These are phyloP conservation scores for Ophiostoma piceae DNA, from an alignment of 2,329 filamentous ascomycete genomes.

Conservation along the genomic window DNA sequence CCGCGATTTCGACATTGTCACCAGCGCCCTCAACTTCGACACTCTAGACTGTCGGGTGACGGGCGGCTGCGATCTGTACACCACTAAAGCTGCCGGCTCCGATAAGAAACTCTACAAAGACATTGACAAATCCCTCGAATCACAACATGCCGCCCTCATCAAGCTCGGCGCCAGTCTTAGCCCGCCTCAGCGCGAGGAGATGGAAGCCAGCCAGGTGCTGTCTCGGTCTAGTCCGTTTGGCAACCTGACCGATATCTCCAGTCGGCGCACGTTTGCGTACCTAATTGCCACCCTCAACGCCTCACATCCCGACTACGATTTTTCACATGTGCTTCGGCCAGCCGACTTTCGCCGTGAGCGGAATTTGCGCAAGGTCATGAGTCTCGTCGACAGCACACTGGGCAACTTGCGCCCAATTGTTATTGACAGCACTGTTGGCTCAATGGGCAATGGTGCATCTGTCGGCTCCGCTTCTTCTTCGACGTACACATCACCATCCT, in stretches of 20 bases:
- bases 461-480: conserved; percentile 18
- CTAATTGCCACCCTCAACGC: conserved; percentile 95
- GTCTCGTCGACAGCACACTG: conserved; percentile 78
- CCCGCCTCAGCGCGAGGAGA: conserved; percentile 68
- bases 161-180: conserved; percentile 83
- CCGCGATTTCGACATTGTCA: conserved; percentile 84
- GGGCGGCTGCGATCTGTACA: conserved; percentile 93
- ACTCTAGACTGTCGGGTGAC: conserved; percentile 88
- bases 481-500: conserved; percentile 53
- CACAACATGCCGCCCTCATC: conserved; percentile 82
- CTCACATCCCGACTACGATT: conserved; percentile 94
- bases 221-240: conserved; percentile 89
- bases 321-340: conserved; percentile 84
- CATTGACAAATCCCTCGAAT: conserved; percentile 86
- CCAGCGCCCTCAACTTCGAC: conserved; percentile 90
- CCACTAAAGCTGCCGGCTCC: conserved; percentile 87
- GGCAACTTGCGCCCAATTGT: conserved; percentile 71
- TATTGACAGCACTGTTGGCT: conserved; percentile 39
- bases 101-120: conserved; percentile 97
- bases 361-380: conserved; percentile 74
- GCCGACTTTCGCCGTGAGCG: conserved; percentile 84
- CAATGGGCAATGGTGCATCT: conserved; percentile 32
- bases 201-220: conserved; percentile 65
- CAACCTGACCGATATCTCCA: conserved; percentile 78
- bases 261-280: conserved; percentile 89